phyloP scores from a whole-genome alignment of 1,139 yeast genomes.

The Nakaseomyces glabratus region DNA sequence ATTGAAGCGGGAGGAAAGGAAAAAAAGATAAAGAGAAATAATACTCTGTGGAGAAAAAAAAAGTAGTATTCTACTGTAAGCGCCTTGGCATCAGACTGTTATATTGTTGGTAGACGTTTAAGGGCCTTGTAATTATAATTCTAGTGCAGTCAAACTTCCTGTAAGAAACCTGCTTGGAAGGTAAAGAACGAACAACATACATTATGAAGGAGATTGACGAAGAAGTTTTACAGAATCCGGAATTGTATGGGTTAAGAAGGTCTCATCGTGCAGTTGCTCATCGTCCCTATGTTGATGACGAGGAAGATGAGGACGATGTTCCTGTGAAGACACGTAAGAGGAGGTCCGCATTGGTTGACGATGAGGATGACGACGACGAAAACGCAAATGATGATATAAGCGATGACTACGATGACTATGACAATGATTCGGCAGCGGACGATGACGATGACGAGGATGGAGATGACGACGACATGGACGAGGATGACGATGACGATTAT shows the following conservation, averaged over 20 bases:
- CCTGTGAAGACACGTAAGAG: constrained; percentile 16
- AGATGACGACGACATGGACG: constrained; percentile 25
- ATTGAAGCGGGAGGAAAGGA: too few species aligned
- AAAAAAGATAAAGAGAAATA: too few species aligned
- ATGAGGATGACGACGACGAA: constrained; percentile 19
- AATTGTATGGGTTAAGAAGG: constrained; percentile 83
- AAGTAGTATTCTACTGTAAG: too few species aligned
- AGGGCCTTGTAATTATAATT: too few species aligned
- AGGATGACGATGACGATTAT: constrained; percentile 30
- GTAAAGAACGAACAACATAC: too few species aligned
- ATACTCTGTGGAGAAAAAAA: too few species aligned
- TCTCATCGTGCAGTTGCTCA: constrained; percentile 58
- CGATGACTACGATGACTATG: constrained; percentile 19
- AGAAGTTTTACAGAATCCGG: constrained; percentile 54
- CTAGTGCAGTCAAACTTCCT: too few species aligned
- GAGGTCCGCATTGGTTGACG: constrained; percentile 12
- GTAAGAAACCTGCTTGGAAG: too few species aligned
- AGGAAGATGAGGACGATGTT: constrained; percentile 30
- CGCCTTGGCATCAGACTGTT: too few species aligned
- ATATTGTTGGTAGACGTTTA: too few species aligned
- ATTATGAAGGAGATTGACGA: constrained; percentile 28
- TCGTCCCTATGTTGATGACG: constrained; percentile 31
- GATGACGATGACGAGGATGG: constrained; percentile 20
- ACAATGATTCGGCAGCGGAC: constrained; percentile 30
- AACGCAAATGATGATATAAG: constrained; percentile 19